phyloP scores from a whole-genome alignment of 495 filamentous ascomycete species.

The Stereocaulon alpinum region DNA sequence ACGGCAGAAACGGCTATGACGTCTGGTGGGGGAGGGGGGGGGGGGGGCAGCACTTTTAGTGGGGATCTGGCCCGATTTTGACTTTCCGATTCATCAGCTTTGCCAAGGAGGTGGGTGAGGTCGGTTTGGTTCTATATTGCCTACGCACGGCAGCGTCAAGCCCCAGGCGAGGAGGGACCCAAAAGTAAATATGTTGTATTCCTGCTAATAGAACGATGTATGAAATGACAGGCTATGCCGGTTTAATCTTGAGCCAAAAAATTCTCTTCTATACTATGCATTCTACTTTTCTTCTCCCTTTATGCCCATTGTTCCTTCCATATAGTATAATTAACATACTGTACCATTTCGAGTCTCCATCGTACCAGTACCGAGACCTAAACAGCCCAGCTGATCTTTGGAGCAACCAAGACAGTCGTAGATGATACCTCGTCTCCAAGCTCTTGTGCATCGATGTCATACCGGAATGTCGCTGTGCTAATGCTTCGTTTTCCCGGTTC shows the following conservation, averaged over 20 bases:
- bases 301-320: not conserved
- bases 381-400: not conserved
- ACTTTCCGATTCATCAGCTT: not conserved
- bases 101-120: not conserved
- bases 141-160: not conserved
- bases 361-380: not conserved
- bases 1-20: not conserved
- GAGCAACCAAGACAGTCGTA: not conserved
- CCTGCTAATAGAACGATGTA: not conserved
- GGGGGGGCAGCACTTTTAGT: not conserved
- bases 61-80: not conserved
- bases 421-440: not conserved
- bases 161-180: not conserved
- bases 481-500: not conserved
- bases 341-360: not conserved
- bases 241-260: not conserved
- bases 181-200: not conserved
- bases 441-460: not conserved
- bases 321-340: conserved; percentile 1
- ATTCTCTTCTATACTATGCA: too few species aligned
- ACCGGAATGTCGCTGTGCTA: conserved; percentile 2
- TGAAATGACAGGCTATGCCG: not conserved
- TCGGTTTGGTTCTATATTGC: not conserved
- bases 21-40: not conserved
- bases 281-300: too few species aligned